Evolutionary conservation across 2,329 filamentous ascomycete genomes (phyloP).

Genomic region (Berkeleyomyces rouxiae): DNA sequence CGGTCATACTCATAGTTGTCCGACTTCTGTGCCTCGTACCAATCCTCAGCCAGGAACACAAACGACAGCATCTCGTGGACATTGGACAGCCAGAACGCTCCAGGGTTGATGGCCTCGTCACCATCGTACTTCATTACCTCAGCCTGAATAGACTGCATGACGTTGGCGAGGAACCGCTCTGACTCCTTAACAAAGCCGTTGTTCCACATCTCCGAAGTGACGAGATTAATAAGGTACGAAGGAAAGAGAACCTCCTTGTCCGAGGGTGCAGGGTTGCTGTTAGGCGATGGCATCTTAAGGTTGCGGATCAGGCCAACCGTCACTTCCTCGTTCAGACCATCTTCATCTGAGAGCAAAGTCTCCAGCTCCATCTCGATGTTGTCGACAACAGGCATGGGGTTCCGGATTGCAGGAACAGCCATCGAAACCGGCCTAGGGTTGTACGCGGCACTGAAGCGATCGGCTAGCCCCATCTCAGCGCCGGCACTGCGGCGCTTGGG

Average conservation of each 20-base stretch:
- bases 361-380: slow-evolving; percentile 92
- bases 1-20: slow-evolving; percentile 99
- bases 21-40: slow-evolving; percentile 98
- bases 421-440: slow-evolving; percentile 93
- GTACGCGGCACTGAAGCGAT: slow-evolving; percentile 83
- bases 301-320: slow-evolving; percentile 92
- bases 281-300: slow-evolving; percentile 85
- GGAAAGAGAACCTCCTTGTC: slow-evolving; percentile 99
- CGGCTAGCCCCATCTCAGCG: slow-evolving; percentile 65
- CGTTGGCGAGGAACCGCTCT: slow-evolving; percentile 93
- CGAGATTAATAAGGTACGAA: slow-evolving; percentile 94
- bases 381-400: slow-evolving; percentile 47
- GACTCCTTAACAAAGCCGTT: slow-evolving; percentile 99
- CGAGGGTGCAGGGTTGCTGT: slow-evolving; percentile 71
- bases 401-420: slow-evolving; percentile 52
- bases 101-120: slow-evolving; percentile 91
- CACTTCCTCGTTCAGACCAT: slow-evolving; percentile 90
- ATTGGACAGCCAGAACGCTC: slow-evolving; percentile 97
- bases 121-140: slow-evolving; percentile 99
- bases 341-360: slow-evolving; percentile 83
- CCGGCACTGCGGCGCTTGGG: slow-evolving; percentile 87
- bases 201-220: slow-evolving; percentile 99
- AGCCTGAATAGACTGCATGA: slow-evolving; percentile 99
- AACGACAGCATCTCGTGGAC: slow-evolving; percentile 99
- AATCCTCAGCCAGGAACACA: slow-evolving; percentile 96